These are phyloP conservation scores for Backusella tuberculispora DNA, from an alignment of 192 early-diverging fungal species.

Conservation along the genomic window DNA sequence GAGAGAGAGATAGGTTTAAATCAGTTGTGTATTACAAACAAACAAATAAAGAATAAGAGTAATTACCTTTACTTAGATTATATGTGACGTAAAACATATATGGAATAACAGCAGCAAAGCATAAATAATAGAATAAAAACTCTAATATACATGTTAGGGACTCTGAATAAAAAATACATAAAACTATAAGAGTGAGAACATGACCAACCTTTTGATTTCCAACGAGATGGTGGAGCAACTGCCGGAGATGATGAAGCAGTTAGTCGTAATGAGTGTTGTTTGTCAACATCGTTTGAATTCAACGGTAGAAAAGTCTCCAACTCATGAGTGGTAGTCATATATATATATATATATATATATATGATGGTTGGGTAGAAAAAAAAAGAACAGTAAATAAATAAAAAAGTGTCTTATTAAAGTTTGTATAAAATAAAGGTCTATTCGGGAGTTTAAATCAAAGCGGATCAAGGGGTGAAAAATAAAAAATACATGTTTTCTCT, in stretches of 20 bases:
- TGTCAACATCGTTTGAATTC: conserved; percentile 6
- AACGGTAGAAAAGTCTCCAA: neutral
- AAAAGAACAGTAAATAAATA: neutral
- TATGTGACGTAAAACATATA: conserved; percentile 68
- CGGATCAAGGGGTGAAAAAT: neutral
- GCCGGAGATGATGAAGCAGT: neutral
- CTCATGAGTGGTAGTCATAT: neutral
- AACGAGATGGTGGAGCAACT: neutral
- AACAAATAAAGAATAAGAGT: neutral
- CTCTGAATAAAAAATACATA: neutral
- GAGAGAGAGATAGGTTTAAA: neutral
- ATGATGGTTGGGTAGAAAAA: neutral
- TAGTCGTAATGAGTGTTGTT: neutral
- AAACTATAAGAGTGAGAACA: neutral
- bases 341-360: too few relatives aligned
- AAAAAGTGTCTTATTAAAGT: too few relatives aligned
- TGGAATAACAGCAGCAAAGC: conserved; percentile 54
- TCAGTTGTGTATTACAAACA: neutral
- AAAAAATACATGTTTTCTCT: neutral
- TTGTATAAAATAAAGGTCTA: too few relatives aligned
- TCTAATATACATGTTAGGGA: conserved; percentile 40
- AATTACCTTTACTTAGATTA: conserved; percentile 54
- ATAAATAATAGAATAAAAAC: conserved; percentile 73
- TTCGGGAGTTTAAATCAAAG: too few relatives aligned
- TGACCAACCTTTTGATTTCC: neutral